These are phyloP conservation scores for Amylostereum areolatum DNA, from an alignment of 1,284 basidiomycete genomes.

Conservation along the genomic window DNA sequence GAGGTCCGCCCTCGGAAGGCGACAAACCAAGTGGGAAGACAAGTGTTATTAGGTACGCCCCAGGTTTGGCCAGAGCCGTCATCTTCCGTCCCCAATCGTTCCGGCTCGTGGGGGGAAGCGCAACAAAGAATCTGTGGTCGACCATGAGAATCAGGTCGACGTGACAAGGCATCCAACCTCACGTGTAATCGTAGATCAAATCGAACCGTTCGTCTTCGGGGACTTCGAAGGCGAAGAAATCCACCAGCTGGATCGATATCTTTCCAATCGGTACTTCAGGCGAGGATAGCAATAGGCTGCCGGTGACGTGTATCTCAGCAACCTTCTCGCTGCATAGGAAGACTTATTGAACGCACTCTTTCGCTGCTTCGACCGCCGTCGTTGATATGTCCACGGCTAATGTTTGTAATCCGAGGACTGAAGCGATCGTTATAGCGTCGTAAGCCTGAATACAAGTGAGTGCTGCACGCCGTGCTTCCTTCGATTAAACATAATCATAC, in stretches of 20 bases:
- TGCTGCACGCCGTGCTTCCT: neutral
- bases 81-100: slow-evolving; percentile 56
- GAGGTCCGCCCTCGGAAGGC: slow-evolving; percentile 45
- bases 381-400: slow-evolving; percentile 53
- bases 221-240: slow-evolving; percentile 49
- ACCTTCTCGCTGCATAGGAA: neutral
- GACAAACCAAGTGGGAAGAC: slow-evolving; percentile 49
- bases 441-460: slow-evolving; percentile 44
- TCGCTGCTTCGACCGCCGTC: slow-evolving; percentile 47
- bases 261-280: slow-evolving; percentile 10
- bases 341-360: slow-evolving; percentile 30
- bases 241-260: slow-evolving; percentile 32
- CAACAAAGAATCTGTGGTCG: slow-evolving; percentile 57
- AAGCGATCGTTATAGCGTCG: slow-evolving; percentile 52
- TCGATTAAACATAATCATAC: slow-evolving; percentile 31
- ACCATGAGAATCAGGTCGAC: neutral
- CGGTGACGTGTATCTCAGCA: too few relatives aligned
- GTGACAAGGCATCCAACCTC: slow-evolving; percentile 12
- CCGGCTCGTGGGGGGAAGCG: slow-evolving; percentile 53
- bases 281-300: neutral
- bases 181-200: slow-evolving; percentile 68
- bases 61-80: slow-evolving; percentile 46
- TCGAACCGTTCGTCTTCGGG: slow-evolving; percentile 41
- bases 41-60: slow-evolving; percentile 57
- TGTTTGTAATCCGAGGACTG: slow-evolving; percentile 39